These are phyloP conservation scores for Pestalotiopsis fici DNA, from an alignment of 2,329 filamentous ascomycete species.

Conservation along the genomic window DNA sequence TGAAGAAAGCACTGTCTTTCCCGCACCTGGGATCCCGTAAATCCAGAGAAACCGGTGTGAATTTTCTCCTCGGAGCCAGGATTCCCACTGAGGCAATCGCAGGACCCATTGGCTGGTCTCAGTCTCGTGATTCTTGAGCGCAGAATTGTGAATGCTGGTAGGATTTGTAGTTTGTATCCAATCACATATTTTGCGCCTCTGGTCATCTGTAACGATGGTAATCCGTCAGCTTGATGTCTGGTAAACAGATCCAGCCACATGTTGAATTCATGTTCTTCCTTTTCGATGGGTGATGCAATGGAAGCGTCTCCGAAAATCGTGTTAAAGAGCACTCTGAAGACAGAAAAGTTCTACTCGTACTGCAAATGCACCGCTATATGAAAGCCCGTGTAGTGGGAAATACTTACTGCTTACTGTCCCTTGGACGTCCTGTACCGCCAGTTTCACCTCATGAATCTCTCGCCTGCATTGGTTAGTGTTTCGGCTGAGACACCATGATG, in stretches of 20 bases:
- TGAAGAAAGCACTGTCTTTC: constrained; percentile 30
- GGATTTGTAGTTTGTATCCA: not conserved
- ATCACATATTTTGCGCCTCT: not conserved
- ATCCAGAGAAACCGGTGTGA: constrained; percentile 12
- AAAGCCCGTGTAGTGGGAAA: no score
- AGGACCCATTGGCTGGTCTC: not conserved
- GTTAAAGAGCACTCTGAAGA: no score
- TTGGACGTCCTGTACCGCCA: not conserved
- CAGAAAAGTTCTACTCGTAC: no score
- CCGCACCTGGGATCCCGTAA: constrained; percentile 23
- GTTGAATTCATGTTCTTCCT: no score
- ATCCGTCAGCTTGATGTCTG: no score
- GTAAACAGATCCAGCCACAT: no score
- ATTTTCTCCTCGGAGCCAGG: not conserved
- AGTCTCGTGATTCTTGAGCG: not conserved
- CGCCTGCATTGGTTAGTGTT: not conserved
- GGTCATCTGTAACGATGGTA: not conserved
- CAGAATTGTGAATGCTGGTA: not conserved
- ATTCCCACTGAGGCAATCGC: not conserved
- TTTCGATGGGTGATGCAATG: no score
- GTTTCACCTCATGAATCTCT: not conserved
- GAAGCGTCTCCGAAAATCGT: no score
- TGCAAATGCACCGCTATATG: no score
- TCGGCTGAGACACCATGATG: no score
- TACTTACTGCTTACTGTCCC: not conserved